Evolutionary conservation across 2,329 filamentous ascomycete species (phyloP).

Genomic region (Cladosporium sphaerospermum): DNA sequence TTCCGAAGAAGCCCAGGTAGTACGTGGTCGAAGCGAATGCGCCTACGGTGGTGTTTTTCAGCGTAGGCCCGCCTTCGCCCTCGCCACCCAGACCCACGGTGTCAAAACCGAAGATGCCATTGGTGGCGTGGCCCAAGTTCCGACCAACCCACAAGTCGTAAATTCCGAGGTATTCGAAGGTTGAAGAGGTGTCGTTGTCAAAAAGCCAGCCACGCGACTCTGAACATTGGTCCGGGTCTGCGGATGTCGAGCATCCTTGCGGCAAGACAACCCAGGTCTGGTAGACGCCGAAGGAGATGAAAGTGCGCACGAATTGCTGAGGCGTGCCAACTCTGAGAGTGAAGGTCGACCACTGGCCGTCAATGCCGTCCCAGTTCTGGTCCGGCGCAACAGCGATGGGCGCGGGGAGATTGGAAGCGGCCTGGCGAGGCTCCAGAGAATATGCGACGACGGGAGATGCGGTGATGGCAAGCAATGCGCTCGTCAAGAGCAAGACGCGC

Average conservation of each 20-base stretch:
- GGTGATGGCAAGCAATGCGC: slow-evolving; percentile 18
- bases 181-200: slow-evolving; percentile 46
- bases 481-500: slow-evolving; percentile 19
- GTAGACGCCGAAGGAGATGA: slow-evolving; percentile 62
- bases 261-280: slow-evolving; percentile 64
- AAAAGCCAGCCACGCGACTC: slow-evolving; percentile 55
- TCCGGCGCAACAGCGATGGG: slow-evolving; percentile 26
- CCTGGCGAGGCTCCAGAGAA: slow-evolving; percentile 10
- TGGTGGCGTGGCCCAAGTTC: slow-evolving; percentile 53
- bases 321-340: slow-evolving; percentile 53
- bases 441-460: slow-evolving; percentile 11
- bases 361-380: slow-evolving; percentile 49
- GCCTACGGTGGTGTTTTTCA: slow-evolving; percentile 39
- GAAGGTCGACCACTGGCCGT: slow-evolving; percentile 68
- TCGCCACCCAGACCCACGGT: slow-evolving; percentile 36
- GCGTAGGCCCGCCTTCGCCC: slow-evolving; percentile 35
- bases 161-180: slow-evolving; percentile 54
- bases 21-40: slow-evolving; percentile 36
- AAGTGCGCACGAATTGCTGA: slow-evolving; percentile 48
- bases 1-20: slow-evolving; percentile 43
- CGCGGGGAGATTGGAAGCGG: slow-evolving; percentile 16
- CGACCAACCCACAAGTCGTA: slow-evolving; percentile 54
- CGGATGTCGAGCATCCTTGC: slow-evolving; percentile 46
- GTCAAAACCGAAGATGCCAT: slow-evolving; percentile 59
- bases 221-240: slow-evolving; percentile 40